Base-by-base conservation (phyloP, 2,329 filamentous ascomycete species). In the Hortaea werneckii region DNA sequence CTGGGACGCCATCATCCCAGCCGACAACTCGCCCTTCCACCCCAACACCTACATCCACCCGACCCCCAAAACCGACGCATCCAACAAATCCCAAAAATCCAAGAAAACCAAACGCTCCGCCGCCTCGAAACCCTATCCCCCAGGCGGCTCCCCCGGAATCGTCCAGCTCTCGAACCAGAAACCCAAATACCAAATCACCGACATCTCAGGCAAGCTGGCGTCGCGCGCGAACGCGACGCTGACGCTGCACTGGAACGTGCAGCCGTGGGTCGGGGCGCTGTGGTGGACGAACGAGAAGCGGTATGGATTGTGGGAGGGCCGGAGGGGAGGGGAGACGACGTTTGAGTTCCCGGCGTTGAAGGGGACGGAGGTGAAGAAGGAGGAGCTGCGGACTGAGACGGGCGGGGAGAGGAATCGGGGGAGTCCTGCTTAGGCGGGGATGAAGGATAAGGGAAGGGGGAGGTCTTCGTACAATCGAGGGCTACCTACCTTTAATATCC, bases 111-210 rank as follows among this genome's bases (percentile, higher is more conserved):
- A 55, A 29, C 50, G 54, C 35, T 42, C 48, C 20, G 45, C 41
- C n/a, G 7, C 12, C 3, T 51, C 51, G 32, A 61, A 59, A 27
- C 49, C 62, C 4, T 64, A 62, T 37, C 60, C 63, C 5, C 45
- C 56, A 5, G 54, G 56, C 40, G 45, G 44, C 5, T 42, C 47
- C 48, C 81, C 82, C 5, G 90, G 89, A 29, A 76, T 85, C 44
- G 69, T 96, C 35, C 76, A 79, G 47, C 75, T 96, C 54, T 80
- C 81, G 62, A 89, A 89, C 66, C 87, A 95, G 65, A 84, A 83
- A 62, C 85, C 89, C 2, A 98, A 98, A 68, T 98, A 98, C 73
- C 88, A 95, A 64, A 92, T 98, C 68, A 94, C 89, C 4, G 88
- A 95, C 65, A 85, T 90, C 8, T 78, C 77, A 8, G 85, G 89